Conservation (phyloP, 1,139 yeast genomes). For the Candida tetrigidarum region DNA sequence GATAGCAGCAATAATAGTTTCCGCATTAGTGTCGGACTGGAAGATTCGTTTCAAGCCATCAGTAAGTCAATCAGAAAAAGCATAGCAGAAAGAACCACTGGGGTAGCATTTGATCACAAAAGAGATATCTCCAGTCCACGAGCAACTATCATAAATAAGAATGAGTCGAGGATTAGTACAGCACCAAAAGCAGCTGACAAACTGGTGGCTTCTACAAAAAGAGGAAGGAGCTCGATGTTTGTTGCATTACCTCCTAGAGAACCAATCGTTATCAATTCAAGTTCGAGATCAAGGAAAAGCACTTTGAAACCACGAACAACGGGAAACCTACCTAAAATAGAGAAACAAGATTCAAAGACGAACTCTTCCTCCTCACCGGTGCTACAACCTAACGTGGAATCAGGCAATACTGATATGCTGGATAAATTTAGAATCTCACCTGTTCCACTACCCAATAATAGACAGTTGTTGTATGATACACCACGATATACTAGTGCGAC, state of each 20-base stretch:
- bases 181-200: slow-evolving; percentile 2
- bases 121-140: not conserved
- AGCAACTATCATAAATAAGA: too few species aligned
- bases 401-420: not conserved
- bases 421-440: slow-evolving; percentile 17
- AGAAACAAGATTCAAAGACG: not conserved
- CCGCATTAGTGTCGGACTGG: slow-evolving; percentile 16
- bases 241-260: slow-evolving; percentile 46
- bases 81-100: slow-evolving; percentile 34
- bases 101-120: not conserved
- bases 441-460: slow-evolving; percentile 14
- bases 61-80: slow-evolving; percentile 44
- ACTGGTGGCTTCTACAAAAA: slow-evolving; percentile 19
- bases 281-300: slow-evolving; percentile 15
- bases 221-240: slow-evolving; percentile 38
- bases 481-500: not conserved
- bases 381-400: not conserved
- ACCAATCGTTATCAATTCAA: slow-evolving; percentile 36
- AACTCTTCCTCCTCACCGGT: not conserved
- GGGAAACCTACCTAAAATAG: not conserved
- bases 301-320: slow-evolving; percentile 12
- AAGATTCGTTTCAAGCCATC: slow-evolving; percentile 38
- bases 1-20: too few species aligned
- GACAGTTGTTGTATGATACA: slow-evolving; percentile 1
- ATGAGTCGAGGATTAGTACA: slow-evolving; percentile 4